Evolutionary conservation across 495 filamentous ascomycete genomes (phyloP).

Genomic region (Lentithecium fluviatile): DNA sequence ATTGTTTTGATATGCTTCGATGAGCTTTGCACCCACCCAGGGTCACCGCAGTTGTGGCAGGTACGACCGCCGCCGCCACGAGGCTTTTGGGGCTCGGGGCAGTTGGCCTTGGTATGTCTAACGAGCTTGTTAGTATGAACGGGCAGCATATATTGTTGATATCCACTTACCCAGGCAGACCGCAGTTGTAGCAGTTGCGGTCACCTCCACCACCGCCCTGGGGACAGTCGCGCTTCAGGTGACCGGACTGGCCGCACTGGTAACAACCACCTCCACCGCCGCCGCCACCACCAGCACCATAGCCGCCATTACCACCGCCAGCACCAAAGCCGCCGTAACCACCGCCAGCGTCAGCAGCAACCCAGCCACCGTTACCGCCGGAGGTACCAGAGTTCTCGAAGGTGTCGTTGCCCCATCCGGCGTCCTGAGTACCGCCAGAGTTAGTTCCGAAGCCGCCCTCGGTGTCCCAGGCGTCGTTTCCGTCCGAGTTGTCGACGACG

Average conservation of each 20-base stretch:
- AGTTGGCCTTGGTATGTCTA: constrained; percentile 65
- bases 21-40: constrained; percentile 3
- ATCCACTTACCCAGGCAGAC: constrained; percentile 58
- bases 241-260: constrained; percentile 47
- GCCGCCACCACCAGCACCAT: constrained; percentile 2
- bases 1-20: not conserved
- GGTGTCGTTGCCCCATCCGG: not conserved
- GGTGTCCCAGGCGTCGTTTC: constrained; percentile 43
- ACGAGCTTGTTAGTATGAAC: not conserved
- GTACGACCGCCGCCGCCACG: constrained; percentile 55
- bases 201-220: constrained; percentile 47
- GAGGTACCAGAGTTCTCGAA: constrained; percentile 37
- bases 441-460: constrained; percentile 50
- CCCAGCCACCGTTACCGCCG: constrained; percentile 67
- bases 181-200: constrained; percentile 75
- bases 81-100: constrained; percentile 57
- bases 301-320: not conserved
- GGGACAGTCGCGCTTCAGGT: constrained; percentile 20
- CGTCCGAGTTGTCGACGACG: not conserved
- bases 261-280: constrained; percentile 50
- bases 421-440: not conserved
- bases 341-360: constrained; percentile 46
- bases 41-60: constrained; percentile 55
- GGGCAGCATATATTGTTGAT: not conserved
- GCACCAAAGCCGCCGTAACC: constrained; percentile 63